Evolutionary conservation across 106 monocot genomes (phyloP).

Genomic region (Platanthera guangdongensis): DNA sequence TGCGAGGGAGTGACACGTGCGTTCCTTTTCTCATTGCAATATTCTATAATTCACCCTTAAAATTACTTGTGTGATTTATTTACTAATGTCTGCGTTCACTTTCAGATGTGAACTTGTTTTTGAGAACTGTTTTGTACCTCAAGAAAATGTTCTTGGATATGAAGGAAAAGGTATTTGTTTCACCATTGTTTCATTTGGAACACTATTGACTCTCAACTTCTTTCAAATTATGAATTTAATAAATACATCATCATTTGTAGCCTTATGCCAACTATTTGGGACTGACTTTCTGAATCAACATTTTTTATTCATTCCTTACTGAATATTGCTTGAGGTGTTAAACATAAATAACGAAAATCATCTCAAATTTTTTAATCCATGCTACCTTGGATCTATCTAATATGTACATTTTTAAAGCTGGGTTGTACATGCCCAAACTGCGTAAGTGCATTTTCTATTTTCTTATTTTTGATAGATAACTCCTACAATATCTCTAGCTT

Average conservation of each 20-base stretch:
- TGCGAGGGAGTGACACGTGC: slow-evolving; percentile 99
- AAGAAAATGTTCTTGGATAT: slow-evolving; percentile 84
- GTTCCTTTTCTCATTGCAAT: slow-evolving; percentile 12
- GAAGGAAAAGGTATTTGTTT: slow-evolving; percentile 77
- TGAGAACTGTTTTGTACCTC: slow-evolving; percentile 92
- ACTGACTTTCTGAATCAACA: too few relatives aligned
- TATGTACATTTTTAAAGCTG: too few relatives aligned
- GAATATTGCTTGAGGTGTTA: too few relatives aligned
- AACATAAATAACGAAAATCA: too few relatives aligned
- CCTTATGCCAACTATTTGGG: too few relatives aligned
- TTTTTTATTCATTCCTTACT: too few relatives aligned
- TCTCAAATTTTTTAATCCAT: too few relatives aligned
- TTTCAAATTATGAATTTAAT: neutral
- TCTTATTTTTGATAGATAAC: too few relatives aligned
- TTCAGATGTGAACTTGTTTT: slow-evolving; percentile 96
- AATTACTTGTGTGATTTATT: neutral
- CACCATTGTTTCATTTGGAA: neutral
- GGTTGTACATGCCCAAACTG: too few relatives aligned
- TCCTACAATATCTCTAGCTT: too few relatives aligned
- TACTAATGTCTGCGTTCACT: neutral
- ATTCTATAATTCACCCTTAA: neutral
- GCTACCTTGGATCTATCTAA: too few relatives aligned
- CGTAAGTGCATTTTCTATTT: too few relatives aligned
- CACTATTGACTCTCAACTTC: neutral
- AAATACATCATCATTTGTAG: neutral